Conservation (phyloP, 2,329 filamentous ascomycete species). For the Aspergillus tubingensis region DNA sequence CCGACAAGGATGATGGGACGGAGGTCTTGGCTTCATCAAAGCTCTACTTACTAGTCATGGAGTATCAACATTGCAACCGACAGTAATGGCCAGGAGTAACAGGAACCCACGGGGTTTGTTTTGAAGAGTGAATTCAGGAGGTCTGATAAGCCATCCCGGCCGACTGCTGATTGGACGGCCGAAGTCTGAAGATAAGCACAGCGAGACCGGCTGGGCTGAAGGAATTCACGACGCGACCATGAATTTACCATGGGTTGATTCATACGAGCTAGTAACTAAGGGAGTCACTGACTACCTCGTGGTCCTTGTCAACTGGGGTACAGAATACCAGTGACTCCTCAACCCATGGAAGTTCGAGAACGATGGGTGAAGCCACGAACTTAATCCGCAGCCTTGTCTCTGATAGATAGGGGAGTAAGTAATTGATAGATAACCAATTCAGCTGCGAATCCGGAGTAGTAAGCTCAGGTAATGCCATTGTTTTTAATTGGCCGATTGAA, state of each 20-base stretch:
- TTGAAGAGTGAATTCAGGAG: background rate
- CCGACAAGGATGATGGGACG: background rate
- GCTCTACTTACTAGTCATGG: background rate
- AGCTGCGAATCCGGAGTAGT: background rate
- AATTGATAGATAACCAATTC: no score
- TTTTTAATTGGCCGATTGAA: background rate
- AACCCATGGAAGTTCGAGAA: background rate
- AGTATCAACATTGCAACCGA: background rate
- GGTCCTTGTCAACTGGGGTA: background rate
- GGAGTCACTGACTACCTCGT: background rate
- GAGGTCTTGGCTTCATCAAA: conserved; percentile 1
- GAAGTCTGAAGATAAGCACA: background rate
- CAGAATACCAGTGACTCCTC: background rate
- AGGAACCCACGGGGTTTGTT: conserved; percentile 2
- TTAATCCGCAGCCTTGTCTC: background rate
- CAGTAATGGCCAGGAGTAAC: conserved; percentile 1
- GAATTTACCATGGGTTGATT: background rate
- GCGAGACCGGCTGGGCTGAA: background rate
- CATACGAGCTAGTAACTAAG: background rate
- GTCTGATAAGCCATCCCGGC: conserved; percentile 13
- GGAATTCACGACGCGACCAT: background rate
- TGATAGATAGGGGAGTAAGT: no score
- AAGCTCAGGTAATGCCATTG: background rate
- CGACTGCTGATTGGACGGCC: conserved; percentile 28
- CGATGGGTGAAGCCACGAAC: background rate